A percentile compares a stretch with the other conserved stretches of the same genome.
These are phyloP conservation scores for Penicillium nordicum DNA, from an alignment of 2,329 filamentous ascomycete genomes.

Conservation along the genomic window DNA sequence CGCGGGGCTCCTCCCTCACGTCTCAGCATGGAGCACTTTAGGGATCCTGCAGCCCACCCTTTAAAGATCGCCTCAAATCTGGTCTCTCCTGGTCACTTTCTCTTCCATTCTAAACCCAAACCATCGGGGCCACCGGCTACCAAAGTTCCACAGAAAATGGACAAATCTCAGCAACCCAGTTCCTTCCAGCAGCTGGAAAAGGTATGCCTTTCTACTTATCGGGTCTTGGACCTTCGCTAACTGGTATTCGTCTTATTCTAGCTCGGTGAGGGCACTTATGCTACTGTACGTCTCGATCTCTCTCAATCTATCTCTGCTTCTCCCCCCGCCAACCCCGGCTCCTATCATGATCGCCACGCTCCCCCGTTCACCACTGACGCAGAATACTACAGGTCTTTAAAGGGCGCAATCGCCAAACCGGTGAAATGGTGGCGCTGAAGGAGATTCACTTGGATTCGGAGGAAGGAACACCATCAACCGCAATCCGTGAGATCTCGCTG, in stretches of 20 bases:
- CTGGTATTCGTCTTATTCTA: slow-evolving; percentile 21
- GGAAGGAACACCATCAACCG: slow-evolving; percentile 94
- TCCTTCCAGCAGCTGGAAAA: slow-evolving; percentile 99
- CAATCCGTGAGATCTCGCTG: slow-evolving; percentile 95
- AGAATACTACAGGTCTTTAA: slow-evolving; percentile 75
- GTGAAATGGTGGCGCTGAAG: slow-evolving; percentile 93
- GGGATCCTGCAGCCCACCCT: slow-evolving; percentile 25
- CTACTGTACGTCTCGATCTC: slow-evolving; percentile 65
- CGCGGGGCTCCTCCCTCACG: slow-evolving; percentile 25
- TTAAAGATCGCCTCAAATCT: slow-evolving; percentile 34
- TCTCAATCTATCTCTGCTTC: slow-evolving; percentile 16
- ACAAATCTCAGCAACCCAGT: slow-evolving; percentile 86
- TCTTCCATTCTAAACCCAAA: slow-evolving; percentile 27
- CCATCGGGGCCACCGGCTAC: slow-evolving; percentile 15
- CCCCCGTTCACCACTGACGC: slow-evolving; percentile 19
- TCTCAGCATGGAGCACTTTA: slow-evolving; percentile 25
- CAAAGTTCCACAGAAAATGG: slow-evolving; percentile 57
- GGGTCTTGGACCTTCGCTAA: slow-evolving; percentile 29
- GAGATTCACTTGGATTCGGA: slow-evolving; percentile 98
- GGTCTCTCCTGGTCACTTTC: slow-evolving; percentile 38
- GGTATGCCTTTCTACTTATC: slow-evolving; percentile 29
- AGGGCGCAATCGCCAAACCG: slow-evolving; percentile 93
- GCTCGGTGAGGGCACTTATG: slow-evolving; percentile 97
- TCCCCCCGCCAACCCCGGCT: neutral
- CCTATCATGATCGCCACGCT: neutral